Evolutionary conservation across 164 flowering plant genomes (phyloP).

Genomic region (Liquidambar formosana): DNA sequence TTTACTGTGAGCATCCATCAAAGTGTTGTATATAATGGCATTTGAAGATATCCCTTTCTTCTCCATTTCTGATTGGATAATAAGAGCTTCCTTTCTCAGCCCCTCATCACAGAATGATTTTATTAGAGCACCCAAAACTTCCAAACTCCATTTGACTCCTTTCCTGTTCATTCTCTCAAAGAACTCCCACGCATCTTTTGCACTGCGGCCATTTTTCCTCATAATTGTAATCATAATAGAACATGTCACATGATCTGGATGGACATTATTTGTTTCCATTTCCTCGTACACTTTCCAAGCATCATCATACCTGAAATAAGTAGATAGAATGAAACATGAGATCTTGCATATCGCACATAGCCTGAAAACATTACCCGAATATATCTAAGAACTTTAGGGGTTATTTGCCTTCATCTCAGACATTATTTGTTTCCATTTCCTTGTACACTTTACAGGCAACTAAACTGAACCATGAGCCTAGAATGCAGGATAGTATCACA

Average conservation of each 20-base stretch:
- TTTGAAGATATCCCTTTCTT: conserved; percentile 74
- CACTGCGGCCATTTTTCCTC: conserved; percentile 77
- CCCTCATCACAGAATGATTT: conserved; percentile 95
- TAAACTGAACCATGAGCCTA: neutral
- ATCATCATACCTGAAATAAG: conserved; percentile 65
- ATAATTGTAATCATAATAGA: conserved; percentile 72
- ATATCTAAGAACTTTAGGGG: too few species aligned
- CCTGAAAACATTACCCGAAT: too few species aligned
- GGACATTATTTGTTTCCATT: conserved; percentile 65
- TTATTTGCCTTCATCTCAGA: too few species aligned
- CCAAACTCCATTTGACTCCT: conserved; percentile 74
- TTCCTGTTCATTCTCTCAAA: conserved; percentile 77
- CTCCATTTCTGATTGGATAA: conserved; percentile 86
- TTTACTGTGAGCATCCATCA: conserved; percentile 80
- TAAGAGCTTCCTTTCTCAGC: conserved; percentile 76
- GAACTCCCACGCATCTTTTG: conserved; percentile 86
- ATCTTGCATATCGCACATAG: too few species aligned
- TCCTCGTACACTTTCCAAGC: conserved; percentile 67
- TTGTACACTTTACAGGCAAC: conserved; percentile 64
- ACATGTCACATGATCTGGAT: conserved; percentile 84
- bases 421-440: conserved; percentile 62
- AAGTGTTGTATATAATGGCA: conserved; percentile 70
- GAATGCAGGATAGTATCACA: neutral
- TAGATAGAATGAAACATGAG: neutral
- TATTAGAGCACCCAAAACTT: conserved; percentile 76